Base-by-base conservation (phyloP, 768 basidiomycete genomes). In the Strobilomyces confusus region DNA sequence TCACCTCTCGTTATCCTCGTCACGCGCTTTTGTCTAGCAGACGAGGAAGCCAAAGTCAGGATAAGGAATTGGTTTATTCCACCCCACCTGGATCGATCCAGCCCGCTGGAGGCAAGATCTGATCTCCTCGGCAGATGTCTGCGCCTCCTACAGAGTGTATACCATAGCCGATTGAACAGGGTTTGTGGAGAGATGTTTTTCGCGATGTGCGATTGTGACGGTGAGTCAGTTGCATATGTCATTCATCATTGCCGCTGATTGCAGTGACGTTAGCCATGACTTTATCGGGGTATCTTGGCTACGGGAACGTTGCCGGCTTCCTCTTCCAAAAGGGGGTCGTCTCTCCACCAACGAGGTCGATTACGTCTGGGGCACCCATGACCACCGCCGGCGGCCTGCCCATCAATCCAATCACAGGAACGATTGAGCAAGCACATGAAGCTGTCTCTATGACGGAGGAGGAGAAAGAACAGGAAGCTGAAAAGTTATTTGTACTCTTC, bases 271-370 rank as follows among this genome's bases (percentile, higher is more conserved):
- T 63, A 85, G 92, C 89, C n/a, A 75, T 79, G 6, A 80, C 77
- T 0, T 74, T 98, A 15, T 81, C 83, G n/a, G 79, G 83, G 5
- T 80, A 88, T 41, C 80, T 97, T 48, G 95, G 95, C 8, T 99
- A 99, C 62, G 95, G 95, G 38, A 94, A 94, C 66, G 92, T 94
- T 38, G 92, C 94, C 0, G 97, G 97, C 1, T 89, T 92, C 77
- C 77, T 99, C 23, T 95, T 92, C 74, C 84, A 89, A 66, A 95
- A 93, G 64, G 94, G 93, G 15, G 78, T 98, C 60, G 77, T 89
- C 63, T 78, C 69, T 51, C 79, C 82, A 7, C 88, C 85, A 1
- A 66, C 63, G 19, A 62, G 66, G 15, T 58, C 72, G 17, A 63
- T 65, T 12, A 60, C 72, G 11, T 64, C 75, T 0, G 59, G 69